These are phyloP conservation scores for Yarrowia deformans DNA, from an alignment of 805 yeast genomes.

Conservation along the genomic window DNA sequence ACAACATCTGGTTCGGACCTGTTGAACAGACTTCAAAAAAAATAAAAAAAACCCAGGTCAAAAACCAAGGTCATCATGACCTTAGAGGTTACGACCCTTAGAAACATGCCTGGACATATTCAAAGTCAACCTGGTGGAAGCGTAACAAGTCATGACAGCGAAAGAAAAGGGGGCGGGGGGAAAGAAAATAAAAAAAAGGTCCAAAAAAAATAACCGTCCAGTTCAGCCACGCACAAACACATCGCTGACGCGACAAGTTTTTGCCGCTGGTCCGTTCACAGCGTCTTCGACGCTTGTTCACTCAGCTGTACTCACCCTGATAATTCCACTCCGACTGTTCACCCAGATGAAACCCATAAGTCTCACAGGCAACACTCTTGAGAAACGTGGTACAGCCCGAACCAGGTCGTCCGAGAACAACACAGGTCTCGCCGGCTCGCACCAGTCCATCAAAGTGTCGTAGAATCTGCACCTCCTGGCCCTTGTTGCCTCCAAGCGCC, in stretches of 20 bases:
- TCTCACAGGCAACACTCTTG: constrained; percentile 54
- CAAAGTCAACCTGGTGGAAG: too few species aligned
- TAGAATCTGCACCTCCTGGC: constrained; percentile 52
- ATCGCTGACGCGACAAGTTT: too few species aligned
- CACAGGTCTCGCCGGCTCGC: constrained; percentile 69
- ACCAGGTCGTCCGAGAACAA: constrained; percentile 78
- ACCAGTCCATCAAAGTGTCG: constrained; percentile 66
- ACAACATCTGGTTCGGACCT: background rate
- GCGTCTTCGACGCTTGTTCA: background rate
- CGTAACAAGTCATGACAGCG: too few species aligned
- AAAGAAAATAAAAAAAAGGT: too few species aligned
- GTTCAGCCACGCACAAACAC: background rate
- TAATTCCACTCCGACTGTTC: constrained; percentile 59
- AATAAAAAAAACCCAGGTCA: too few species aligned
- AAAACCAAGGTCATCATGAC: too few species aligned
- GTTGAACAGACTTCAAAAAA: too few species aligned
- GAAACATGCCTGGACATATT: too few species aligned
- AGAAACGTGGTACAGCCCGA: constrained; percentile 77
- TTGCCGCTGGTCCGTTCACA: background rate
- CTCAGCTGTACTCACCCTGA: constrained; percentile 31
- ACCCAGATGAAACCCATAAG: constrained; percentile 64
- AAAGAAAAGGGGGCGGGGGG: too few species aligned
- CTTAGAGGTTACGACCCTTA: too few species aligned
- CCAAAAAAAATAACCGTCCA: background rate
- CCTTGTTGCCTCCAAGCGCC: constrained; percentile 47